Evolutionary conservation across 192 early-diverging fungal genomes (phyloP), one percentile per base, ranked within the genome.

Genomic region (Coemansia sp.): DNA sequence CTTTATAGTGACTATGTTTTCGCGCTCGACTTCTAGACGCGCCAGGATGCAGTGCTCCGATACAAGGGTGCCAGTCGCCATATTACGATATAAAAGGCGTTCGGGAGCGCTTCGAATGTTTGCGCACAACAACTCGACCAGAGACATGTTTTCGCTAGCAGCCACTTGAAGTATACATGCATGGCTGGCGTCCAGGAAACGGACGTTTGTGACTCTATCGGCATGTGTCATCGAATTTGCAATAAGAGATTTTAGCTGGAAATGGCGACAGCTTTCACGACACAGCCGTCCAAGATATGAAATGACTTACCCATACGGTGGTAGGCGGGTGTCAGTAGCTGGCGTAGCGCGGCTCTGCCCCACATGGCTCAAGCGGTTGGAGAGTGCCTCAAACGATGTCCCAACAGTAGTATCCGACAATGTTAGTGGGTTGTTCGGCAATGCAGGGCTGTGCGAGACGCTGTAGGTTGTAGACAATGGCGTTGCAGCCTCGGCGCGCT

Each of bases 21-120:
- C 60, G 12, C 32, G 33, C 3, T 3, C 17, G 26, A 19, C 8
- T 0, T 22, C 39, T 8, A 77, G 48, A 12, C 57, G 52, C 3
- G 62, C 55, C 15, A 62, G 44, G 26, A 24, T 50, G 46, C 46
- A 40, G 21, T 12, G 18, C 6, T 53, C 39, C 27, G 75, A 65
- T 1, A 68, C 60, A 22, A 77, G 75, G 14, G 17, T 50, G 24
- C 53, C 36, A 15, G 68, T 65, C 9, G 24, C 11, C 26, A 56
- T 48, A 33, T 79, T 63, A 4, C 70, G 61, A 26, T 63, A 64
- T 24, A 79, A 62, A 19, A 79, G 35, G 2, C 27, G 14, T 5
- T 10, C 15, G 4, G 76, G 76, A 3, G 70, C 70, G 52, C 43
- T 33, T 32, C 63, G 70, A 27, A 52, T 70, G 57, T 73, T 66